Evolutionary conservation across 495 filamentous ascomycete genomes (phyloP), one percentile per base, ranked within the genome.

Genomic region (Hyaloscypha hepaticicola): DNA sequence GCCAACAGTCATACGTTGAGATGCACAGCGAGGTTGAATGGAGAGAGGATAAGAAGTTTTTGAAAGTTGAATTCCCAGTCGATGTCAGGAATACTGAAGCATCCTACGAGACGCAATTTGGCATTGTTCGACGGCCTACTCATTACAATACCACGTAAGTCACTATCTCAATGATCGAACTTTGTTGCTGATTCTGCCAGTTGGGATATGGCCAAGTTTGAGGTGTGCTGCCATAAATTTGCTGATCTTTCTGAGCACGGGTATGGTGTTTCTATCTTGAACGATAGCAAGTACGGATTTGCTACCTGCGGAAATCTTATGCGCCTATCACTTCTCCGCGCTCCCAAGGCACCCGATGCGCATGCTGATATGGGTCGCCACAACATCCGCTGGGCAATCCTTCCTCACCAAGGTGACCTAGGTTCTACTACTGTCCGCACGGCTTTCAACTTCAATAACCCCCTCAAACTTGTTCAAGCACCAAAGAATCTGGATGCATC

Each of bases 181-280:
- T 59, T 45, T 63, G n/a, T 56, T 25, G 19, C 38, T 45, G 38
- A 45, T 16, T 16, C 19, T 45, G 38, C 19, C n/a, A 89, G 85
- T 73, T 99, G 95, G 95, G 95, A 99, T 69, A 97, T 96, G 94
- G 95, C 95, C 70, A 97, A 97, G 72, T 99, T 99, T 70, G 95
- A 99, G 78, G 95, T 99, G 50, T 97, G 93, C 84, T 93, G 90
- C 75, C 95, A 99, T 79, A 94, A 91, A 74, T 99, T 90, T 82
- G 95, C 95, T n/a, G 95, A 98, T 75, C 82, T 99, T 59, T 96
- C 91, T 5, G 95, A 99, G 73, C 78, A 92, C 72, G 88, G 87
- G 34, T 97, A 96, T 73, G 95, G 95, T 66, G 91, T 99, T 1
- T 92, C 90, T 5, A 90, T 99, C 69, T 82, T 98, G 31, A 99